Base-by-base conservation (phyloP, 176 grass and related monocot genomes). In the bread wheat (Triticum aestivum) region DNA sequence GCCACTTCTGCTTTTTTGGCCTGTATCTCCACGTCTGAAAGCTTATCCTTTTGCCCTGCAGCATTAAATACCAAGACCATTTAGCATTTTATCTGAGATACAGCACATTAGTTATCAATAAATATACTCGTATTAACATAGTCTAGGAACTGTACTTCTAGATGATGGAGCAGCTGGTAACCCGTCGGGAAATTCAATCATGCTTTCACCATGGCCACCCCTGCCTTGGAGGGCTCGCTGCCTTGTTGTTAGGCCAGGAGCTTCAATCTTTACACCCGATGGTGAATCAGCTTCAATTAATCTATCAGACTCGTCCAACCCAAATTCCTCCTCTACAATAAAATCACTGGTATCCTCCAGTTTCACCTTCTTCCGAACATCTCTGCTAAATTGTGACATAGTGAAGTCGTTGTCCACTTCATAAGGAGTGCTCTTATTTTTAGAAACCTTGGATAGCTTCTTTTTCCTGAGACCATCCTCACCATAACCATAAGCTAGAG, bases 131-230 rank as follows among this genome's bases (percentile, higher is more conserved):
- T 90, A 79, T 78, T 91, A 85, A 89, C 23, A 76, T 71, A 85
- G 34, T 44, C 52, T 85, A 82, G 66, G 42, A 41, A 85, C 30
- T 63, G 59, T 96, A 99, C 97, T 99, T 96, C 97, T 99, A 78
- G 97, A 92, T 67, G 97, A 92, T 62, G 97, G 87, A 86, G 93
- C 91, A 58, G 90, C 74, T 68, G 90, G 94, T 78, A 99, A 78
- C 75, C 94, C 97, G 78, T 99, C 88, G 41, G 97, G 97, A 91
- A 93, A 99, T 90, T 99, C 94, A 14, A 96, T 91, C 41, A 94
- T 66, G 65, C 65, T 89, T 81, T 94, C 96, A 78, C 92, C 87
- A 93, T 87, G 79, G 30, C 92, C 87, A 87, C 90, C 92, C 82
- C 92, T 94, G 78, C 89, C 92, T 77, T 98, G 97, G 87, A 98